These are phyloP conservation scores for Aspergillus terreus DNA, from an alignment of 2,329 filamentous ascomycete genomes.

Conservation along the genomic window DNA sequence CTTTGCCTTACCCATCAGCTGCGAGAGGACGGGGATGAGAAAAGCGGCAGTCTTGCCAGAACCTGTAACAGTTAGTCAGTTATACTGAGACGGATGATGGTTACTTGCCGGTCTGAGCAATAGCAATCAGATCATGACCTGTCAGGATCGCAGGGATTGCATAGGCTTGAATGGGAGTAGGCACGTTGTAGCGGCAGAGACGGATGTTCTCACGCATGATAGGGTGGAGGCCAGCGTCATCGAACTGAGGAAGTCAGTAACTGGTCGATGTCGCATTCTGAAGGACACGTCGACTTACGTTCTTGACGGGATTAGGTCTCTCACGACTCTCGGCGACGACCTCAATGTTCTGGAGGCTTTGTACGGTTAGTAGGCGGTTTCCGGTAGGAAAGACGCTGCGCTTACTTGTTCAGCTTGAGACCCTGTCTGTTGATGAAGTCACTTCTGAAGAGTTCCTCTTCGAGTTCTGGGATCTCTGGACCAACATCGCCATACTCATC, in stretches of 20 bases:
- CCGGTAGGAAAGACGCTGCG: conserved; percentile 9
- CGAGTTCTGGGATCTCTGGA: conserved; percentile 65
- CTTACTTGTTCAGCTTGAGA: conserved; percentile 61
- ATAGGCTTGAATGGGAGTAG: conserved; percentile 86
- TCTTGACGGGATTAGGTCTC: conserved; percentile 46
- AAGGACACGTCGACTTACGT: conserved; percentile 38
- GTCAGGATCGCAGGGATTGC: conserved; percentile 73
- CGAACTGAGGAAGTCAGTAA: conserved; percentile 50
- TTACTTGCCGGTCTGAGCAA: conserved; percentile 85
- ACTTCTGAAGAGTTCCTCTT: conserved; percentile 67
- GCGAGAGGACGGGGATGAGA: conserved; percentile 80
- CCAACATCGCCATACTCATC: conserved; percentile 85
- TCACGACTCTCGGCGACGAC: conserved; percentile 50
- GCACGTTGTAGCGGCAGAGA: conserved; percentile 65
- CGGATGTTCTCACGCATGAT: conserved; percentile 73
- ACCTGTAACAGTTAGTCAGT: conserved; percentile 52
- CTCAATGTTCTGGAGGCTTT: conserved; percentile 46
- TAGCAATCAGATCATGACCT: conserved; percentile 78
- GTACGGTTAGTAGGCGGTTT: conserved; percentile 4
- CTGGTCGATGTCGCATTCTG: not conserved
- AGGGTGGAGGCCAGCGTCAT: conserved; percentile 79
- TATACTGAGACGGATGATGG: not conserved
- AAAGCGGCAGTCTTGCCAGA: conserved; percentile 97
- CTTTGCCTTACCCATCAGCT: conserved; percentile 93
- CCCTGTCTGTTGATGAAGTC: conserved; percentile 53